A percentile compares a stretch with the other conserved stretches of the same genome.
These are phyloP conservation scores for Lolium perenne DNA, from an alignment of 176 grass and related monocot genomes.

Conservation along the genomic window DNA sequence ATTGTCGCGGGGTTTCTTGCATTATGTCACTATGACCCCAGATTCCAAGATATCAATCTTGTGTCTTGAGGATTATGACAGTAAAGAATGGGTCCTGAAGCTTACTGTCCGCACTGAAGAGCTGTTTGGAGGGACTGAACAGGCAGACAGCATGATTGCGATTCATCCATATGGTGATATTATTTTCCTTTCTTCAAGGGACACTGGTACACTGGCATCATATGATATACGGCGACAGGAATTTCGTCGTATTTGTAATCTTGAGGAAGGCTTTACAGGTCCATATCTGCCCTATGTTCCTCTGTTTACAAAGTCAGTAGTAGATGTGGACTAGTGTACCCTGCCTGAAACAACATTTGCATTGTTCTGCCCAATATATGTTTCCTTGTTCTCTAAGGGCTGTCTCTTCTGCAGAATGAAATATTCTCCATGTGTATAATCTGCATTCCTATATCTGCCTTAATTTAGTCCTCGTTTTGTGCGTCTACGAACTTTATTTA, in stretches of 20 bases:
- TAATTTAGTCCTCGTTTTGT: not conserved
- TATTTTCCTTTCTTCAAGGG: not conserved
- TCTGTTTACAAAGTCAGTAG: not conserved
- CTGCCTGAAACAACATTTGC: not conserved
- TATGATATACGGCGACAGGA: not conserved
- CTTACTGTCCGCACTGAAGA: not conserved
- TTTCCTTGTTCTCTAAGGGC: not conserved
- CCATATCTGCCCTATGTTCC: not conserved
- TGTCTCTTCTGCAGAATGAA: not conserved
- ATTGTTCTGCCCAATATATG: not conserved
- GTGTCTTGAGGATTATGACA: not conserved
- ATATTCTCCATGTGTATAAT: not conserved
- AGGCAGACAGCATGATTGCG: not conserved
- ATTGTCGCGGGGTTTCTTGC: not conserved
- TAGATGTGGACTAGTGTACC: not conserved
- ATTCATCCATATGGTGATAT: not conserved
- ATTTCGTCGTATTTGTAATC: not conserved
- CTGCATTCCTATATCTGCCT: not conserved
- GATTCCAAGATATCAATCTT: not conserved
- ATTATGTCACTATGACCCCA: not conserved
- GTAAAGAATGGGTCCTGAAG: not conserved
- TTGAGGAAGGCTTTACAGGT: not conserved
- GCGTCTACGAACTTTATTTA: not conserved
- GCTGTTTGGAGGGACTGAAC: not conserved
- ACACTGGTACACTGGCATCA: not conserved